Evolutionary conservation across 768 basidiomycete species (phyloP), one percentile per base, ranked within the genome.

Genomic region (Russula sp.): DNA sequence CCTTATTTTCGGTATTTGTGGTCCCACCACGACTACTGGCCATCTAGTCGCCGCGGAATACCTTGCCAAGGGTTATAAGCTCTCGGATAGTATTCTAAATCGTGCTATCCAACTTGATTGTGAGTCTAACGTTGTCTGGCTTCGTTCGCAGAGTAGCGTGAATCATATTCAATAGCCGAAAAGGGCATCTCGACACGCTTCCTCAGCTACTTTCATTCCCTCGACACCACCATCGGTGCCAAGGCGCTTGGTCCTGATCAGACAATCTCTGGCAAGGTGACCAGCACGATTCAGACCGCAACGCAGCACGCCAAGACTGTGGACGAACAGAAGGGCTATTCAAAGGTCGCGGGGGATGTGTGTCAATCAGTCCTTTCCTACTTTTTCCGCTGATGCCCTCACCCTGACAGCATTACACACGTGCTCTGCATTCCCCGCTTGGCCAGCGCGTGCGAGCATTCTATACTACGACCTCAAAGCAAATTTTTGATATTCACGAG

Each of bases 171-270:
- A 42, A 8, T 61, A 90, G 87, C 78, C 58, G 85, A 90, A 72
- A 86, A 91, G 65, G 96, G 96, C 22, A 98, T 99, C 68, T 95
- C 93, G 3, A 78, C 81, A 61, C 82, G 83, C 45, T 98, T 98
- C 82, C 75, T 97, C 39, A 73, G 78, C 35, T 98, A 92, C 76
- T 82, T 98, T 74, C 78, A 84, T 35, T 73, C 76, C 11, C 71
- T 98, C 50, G 94, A 97, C 75, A 77, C 79, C 42, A 79, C 80
- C 10, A 74, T 92, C 55, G 94, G 93, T 51, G 74, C 81, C 56
- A 83, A 82, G 56, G 78, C 89, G 5, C 77, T 92, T 20, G 94
- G 94, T 9, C 86, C 86, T 18, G 87, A 94, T 50, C 80, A 90
- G 75, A 96, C 91, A 11, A 75, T 96, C 55, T 86, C 89, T 2